These are phyloP conservation scores for Cruciata laevipes DNA, from an alignment of 257 asterid species.

Conservation along the genomic window DNA sequence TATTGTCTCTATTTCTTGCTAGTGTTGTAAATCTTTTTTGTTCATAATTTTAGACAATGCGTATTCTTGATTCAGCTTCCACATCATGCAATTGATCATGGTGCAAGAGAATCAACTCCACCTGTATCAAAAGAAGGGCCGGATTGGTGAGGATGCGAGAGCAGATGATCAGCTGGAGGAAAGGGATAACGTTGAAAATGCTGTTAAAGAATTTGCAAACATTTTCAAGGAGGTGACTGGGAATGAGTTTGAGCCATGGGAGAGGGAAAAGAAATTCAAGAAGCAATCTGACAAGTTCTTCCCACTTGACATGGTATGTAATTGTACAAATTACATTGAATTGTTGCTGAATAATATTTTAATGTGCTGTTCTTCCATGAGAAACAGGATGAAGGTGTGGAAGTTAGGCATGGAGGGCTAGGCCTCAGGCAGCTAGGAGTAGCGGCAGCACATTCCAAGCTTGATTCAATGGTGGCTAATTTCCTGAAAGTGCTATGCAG, in stretches of 20 bases:
- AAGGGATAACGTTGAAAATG: constrained; percentile 38
- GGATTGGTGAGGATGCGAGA: constrained; percentile 37
- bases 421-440: constrained; percentile 64
- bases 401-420: constrained; percentile 76
- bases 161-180: constrained; percentile 54
- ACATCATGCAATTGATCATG: constrained; percentile 53
- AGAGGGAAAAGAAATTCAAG: constrained; percentile 51
- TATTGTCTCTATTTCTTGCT: constrained; percentile 17
- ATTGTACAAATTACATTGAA: not conserved
- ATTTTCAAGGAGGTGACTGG: constrained; percentile 57
- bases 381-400: constrained; percentile 75
- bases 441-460: constrained; percentile 68
- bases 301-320: constrained; percentile 62
- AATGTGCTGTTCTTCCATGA: not conserved
- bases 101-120: constrained; percentile 49
- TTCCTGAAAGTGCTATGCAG: constrained; percentile 70
- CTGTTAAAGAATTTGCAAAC: constrained; percentile 47
- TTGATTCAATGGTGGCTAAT: constrained; percentile 65
- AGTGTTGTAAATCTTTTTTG: not conserved
- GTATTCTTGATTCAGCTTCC: constrained; percentile 31
- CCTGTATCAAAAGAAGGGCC: constrained; percentile 67
- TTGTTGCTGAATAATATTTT: not conserved
- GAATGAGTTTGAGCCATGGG: constrained; percentile 72
- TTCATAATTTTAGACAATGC: not conserved
- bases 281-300: constrained; percentile 43